Conservation (phyloP, 2,329 filamentous ascomycete species). For the Fusarium sororula region DNA sequence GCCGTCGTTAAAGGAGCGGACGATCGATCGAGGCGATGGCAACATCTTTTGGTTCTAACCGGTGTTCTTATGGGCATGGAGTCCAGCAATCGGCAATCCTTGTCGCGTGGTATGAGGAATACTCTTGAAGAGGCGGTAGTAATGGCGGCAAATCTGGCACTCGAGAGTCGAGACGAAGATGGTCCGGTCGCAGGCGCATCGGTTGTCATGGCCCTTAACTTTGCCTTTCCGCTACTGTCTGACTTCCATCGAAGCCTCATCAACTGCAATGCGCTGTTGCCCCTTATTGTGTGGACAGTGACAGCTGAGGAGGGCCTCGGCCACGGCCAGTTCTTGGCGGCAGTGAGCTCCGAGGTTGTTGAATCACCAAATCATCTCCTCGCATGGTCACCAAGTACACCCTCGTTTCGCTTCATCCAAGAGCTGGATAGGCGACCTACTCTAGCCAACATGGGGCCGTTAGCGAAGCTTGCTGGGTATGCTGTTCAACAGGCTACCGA, state of each 20-base stretch:
- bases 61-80: conserved; percentile 83
- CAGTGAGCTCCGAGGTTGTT: conserved; percentile 73
- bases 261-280: conserved; percentile 75
- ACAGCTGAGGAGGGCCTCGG: conserved; percentile 78
- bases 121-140: conserved; percentile 79
- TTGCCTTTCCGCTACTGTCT: conserved; percentile 77
- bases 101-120: conserved; percentile 70
- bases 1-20: conserved; percentile 67
- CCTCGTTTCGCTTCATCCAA: conserved; percentile 68
- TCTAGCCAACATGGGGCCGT: conserved; percentile 71
- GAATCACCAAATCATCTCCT: conserved; percentile 57
- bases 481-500: conserved; percentile 65
- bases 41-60: conserved; percentile 82
- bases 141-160: conserved; percentile 77
- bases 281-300: conserved; percentile 72
- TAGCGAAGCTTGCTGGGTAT: conserved; percentile 72
- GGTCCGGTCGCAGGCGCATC: conserved; percentile 56
- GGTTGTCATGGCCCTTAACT: conserved; percentile 78
- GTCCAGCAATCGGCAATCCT: conserved; percentile 66
- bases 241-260: conserved; percentile 66
- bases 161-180: conserved; percentile 59
- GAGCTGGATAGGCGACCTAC: conserved; percentile 68
- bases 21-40: conserved; percentile 74
- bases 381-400: conserved; percentile 69
- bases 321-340: conserved; percentile 77